phyloP scores from a whole-genome alignment of 1,284 basidiomycete species.

The Austroboletus rostrupii region DNA sequence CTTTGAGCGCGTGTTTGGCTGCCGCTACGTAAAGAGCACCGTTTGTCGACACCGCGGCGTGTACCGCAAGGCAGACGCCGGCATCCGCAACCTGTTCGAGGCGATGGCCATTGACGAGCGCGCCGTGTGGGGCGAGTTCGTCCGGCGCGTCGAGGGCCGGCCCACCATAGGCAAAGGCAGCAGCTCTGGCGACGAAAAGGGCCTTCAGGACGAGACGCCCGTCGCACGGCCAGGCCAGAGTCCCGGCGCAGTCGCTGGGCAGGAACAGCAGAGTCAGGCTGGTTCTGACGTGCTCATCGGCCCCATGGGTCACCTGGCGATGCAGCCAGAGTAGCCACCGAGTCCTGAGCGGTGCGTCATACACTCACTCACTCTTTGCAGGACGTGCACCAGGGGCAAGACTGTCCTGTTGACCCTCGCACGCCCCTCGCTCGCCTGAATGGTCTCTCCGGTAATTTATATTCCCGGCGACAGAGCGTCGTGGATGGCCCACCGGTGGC shows the following conservation, averaged over 20 bases:
- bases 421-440: not conserved
- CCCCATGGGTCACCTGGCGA: constrained; percentile 21
- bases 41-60: constrained; percentile 64
- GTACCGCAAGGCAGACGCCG: constrained; percentile 51
- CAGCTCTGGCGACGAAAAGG: constrained; percentile 21
- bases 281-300: constrained; percentile 16
- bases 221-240: constrained; percentile 1
- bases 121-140: constrained; percentile 57
- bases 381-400: constrained; percentile 2
- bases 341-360: not conserved
- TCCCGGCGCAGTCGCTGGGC: constrained; percentile 3
- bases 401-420: too few relatives aligned
- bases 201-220: constrained; percentile 17
- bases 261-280: constrained; percentile 16
- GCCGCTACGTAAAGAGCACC: constrained; percentile 65
- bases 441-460: constrained; percentile 13
- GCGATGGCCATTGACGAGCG: constrained; percentile 51
- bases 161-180: constrained; percentile 15
- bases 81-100: constrained; percentile 47
- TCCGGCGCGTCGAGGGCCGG: constrained; percentile 21
- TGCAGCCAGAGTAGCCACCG: constrained; percentile 17
- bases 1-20: constrained; percentile 63
- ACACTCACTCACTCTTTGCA: constrained; percentile 7
- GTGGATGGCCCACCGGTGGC: too few relatives aligned
- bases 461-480: not conserved